These are phyloP conservation scores for Albophoma yamanashiensis DNA, from an alignment of 2,329 filamentous ascomycete genomes.

Conservation along the genomic window DNA sequence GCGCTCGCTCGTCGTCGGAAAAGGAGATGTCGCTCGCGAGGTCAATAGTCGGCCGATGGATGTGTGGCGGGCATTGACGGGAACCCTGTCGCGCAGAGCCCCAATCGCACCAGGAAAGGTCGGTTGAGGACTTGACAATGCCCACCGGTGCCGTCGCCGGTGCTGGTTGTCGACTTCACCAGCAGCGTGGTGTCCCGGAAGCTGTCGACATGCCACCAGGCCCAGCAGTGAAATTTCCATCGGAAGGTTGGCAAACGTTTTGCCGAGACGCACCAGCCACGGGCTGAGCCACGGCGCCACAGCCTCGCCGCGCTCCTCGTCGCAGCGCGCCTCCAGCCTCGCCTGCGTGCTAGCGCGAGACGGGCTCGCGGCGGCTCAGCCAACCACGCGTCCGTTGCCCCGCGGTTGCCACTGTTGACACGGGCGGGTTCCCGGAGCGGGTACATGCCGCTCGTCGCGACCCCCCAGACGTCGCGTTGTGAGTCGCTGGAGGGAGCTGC, in stretches of 20 bases:
- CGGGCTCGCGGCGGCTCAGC: slow-evolving; percentile 12
- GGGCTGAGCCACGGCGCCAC: slow-evolving; percentile 8
- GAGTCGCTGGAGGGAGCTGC: slow-evolving; percentile 7
- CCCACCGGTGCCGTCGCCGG: background rate
- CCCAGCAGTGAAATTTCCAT: slow-evolving; percentile 12
- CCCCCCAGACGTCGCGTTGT: slow-evolving; percentile 10
- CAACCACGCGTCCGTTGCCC: slow-evolving; percentile 43
- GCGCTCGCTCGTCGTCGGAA: background rate
- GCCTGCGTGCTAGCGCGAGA: slow-evolving; percentile 4
- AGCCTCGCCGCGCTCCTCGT: background rate
- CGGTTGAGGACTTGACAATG: background rate
- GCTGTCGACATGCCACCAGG: background rate
- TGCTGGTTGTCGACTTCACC: background rate
- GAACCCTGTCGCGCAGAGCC: background rate
- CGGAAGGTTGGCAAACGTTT: slow-evolving; percentile 14
- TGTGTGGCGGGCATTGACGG: background rate
- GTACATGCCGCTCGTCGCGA: slow-evolving; percentile 4
- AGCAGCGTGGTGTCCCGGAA: background rate
- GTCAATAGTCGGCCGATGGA: background rate
- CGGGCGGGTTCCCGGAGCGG: slow-evolving; percentile 2
- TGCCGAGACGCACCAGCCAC: slow-evolving; percentile 6
- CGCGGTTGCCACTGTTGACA: slow-evolving; percentile 45
- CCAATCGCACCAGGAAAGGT: background rate
- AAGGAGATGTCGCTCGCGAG: background rate
- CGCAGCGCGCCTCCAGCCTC: background rate